Percentiles rank a stretch among this genome's conserved stretches.
phyloP scores from a whole-genome alignment of 2,329 filamentous ascomycete species.

The Xylaria sp. region DNA sequence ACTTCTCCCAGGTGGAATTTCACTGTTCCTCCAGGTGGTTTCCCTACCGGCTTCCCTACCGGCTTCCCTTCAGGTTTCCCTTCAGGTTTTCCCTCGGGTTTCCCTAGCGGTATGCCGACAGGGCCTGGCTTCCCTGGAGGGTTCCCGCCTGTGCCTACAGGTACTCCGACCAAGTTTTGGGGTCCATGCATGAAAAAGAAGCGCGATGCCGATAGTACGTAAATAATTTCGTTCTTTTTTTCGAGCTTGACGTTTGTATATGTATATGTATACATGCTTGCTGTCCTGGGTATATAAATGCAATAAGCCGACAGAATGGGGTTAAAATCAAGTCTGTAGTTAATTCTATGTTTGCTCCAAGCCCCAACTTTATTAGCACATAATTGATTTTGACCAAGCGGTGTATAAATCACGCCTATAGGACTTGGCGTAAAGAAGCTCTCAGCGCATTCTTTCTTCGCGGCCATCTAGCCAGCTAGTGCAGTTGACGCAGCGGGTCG shows the following conservation, averaged over 20 bases:
- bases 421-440: constrained; percentile 1
- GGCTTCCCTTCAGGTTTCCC: constrained; percentile 22
- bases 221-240: constrained; percentile 2
- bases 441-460: constrained; percentile 55
- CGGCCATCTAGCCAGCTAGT: constrained; percentile 68
- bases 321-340: constrained; percentile 13
- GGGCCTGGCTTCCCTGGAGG: constrained; percentile 30
- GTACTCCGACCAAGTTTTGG: constrained; percentile 37
- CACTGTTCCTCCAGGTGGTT: constrained; percentile 35
- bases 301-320: constrained; percentile 11
- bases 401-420: not conserved
- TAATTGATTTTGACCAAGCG: not conserved
- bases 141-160: constrained; percentile 34
- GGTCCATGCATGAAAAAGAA: constrained; percentile 44
- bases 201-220: constrained; percentile 28
- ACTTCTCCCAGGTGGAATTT: constrained; percentile 38
- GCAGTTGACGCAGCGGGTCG: constrained; percentile 65
- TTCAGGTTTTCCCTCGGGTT: constrained; percentile 28
- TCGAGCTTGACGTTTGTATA: constrained; percentile 8
- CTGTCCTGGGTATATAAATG: constrained; percentile 28
- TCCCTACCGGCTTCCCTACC: constrained; percentile 27
- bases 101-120: constrained; percentile 15
- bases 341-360: constrained; percentile 13
- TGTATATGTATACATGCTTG: constrained; percentile 16
- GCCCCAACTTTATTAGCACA: not conserved